Conservation (phyloP, 2,329 filamentous ascomycete genomes). For the Fusarium siculi region DNA sequence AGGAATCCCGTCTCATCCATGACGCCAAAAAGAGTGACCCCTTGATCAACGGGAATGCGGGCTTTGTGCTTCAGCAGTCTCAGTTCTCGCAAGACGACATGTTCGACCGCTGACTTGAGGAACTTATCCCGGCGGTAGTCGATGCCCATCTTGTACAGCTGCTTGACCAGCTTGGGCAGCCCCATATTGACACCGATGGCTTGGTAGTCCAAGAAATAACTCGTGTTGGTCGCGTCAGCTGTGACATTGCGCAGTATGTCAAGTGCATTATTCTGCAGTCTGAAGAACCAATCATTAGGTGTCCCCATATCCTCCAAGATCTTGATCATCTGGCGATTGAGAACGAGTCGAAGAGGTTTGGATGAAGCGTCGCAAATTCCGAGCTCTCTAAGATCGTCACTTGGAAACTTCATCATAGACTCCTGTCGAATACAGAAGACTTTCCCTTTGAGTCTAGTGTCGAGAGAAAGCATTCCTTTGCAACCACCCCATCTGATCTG, state of each 20-base stretch:
- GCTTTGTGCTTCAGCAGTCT: slow-evolving; percentile 82
- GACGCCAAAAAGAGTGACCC: slow-evolving; percentile 82
- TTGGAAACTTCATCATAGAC: slow-evolving; percentile 85
- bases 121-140: slow-evolving; percentile 76
- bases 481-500: slow-evolving; percentile 80
- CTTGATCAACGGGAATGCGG: slow-evolving; percentile 75
- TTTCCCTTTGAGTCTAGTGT: slow-evolving; percentile 67
- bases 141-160: slow-evolving; percentile 66
- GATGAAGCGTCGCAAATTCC: slow-evolving; percentile 79
- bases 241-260: slow-evolving; percentile 69
- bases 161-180: slow-evolving; percentile 70
- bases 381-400: slow-evolving; percentile 63
- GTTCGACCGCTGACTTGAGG: slow-evolving; percentile 75
- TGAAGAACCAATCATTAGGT: slow-evolving; percentile 66
- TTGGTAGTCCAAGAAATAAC: slow-evolving; percentile 71
- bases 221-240: slow-evolving; percentile 67
- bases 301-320: slow-evolving; percentile 84
- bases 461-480: slow-evolving; percentile 82
- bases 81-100: slow-evolving; percentile 75
- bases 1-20: slow-evolving; percentile 84
- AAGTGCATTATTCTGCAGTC: slow-evolving; percentile 72
- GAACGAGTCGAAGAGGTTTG: slow-evolving; percentile 72
- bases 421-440: slow-evolving; percentile 69
- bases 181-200: slow-evolving; percentile 69
- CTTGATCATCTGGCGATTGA: slow-evolving; percentile 87